Conservation (phyloP, 1,284 basidiomycete species). For the Butyriboletus appendiculatus region DNA sequence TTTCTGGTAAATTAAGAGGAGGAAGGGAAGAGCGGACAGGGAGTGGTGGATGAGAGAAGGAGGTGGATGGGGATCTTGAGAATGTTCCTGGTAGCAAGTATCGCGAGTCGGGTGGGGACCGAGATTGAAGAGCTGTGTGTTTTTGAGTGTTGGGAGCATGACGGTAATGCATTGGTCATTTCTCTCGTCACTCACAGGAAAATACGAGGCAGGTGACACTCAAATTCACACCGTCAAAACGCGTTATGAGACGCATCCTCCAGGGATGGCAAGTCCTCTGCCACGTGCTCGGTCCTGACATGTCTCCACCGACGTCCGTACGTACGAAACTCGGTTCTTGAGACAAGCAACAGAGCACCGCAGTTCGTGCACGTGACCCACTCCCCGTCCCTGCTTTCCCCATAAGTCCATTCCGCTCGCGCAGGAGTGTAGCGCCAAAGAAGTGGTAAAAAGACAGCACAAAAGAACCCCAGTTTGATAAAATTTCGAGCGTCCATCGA, state of each 20-base stretch:
- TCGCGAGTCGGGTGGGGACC: background rate
- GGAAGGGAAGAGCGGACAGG: conserved; percentile 3
- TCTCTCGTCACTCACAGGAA: conserved; percentile 32
- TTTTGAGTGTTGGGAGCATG: conserved; percentile 29
- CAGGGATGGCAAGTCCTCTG: conserved; percentile 8
- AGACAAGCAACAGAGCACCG: background rate
- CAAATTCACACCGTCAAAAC: conserved; percentile 32
- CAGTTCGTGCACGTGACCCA: background rate
- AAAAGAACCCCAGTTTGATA: conserved; percentile 24
- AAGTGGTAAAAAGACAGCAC: conserved; percentile 4
- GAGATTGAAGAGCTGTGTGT: conserved; percentile 1
- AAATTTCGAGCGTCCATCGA: conserved; percentile 20
- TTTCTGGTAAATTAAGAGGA: conserved; percentile 21
- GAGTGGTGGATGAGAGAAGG: conserved; percentile 25
- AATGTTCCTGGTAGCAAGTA: conserved; percentile 19
- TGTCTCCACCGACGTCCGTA: conserved; percentile 1
- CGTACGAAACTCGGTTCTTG: conserved; percentile 11
- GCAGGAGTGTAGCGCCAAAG: background rate
- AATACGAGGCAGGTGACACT: conserved; percentile 17
- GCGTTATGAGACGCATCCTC: conserved; percentile 11
- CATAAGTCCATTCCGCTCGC: background rate
- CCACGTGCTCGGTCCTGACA: conserved; percentile 26
- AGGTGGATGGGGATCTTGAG: conserved; percentile 1
- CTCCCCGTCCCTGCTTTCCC: too few species aligned
- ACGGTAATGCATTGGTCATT: conserved; percentile 29